Evolutionary conservation across 108 stramenopile genomes (phyloP).

Genomic region (Cyclotella sp.): DNA sequence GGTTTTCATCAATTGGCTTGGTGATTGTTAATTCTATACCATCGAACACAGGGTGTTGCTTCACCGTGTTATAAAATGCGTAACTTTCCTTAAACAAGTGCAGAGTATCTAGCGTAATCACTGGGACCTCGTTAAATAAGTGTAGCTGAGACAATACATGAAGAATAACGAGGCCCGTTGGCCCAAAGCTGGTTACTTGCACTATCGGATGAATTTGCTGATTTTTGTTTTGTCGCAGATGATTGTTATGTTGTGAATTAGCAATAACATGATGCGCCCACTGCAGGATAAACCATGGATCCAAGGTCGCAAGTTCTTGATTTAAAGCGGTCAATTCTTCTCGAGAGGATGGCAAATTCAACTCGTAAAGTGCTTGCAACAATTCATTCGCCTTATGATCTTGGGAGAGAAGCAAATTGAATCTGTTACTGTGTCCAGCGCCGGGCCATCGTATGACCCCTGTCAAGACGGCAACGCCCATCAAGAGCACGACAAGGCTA

Average conservation of each 20-base stretch:
- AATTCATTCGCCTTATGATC: conserved; percentile 19
- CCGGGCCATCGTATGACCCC: not conserved
- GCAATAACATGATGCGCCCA: conserved; percentile 27
- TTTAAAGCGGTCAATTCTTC: conserved; percentile 18
- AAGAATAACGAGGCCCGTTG: conserved; percentile 55
- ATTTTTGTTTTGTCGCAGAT: not conserved
- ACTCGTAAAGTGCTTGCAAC: conserved; percentile 23
- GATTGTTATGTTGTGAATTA: not conserved
- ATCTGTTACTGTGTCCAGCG: not conserved
- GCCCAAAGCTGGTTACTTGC: conserved; percentile 55
- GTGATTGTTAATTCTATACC: conserved; percentile 22
- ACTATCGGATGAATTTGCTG: conserved; percentile 31
- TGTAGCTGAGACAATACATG: conserved; percentile 30
- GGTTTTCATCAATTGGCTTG: conserved; percentile 11
- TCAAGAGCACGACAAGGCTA: not conserved
- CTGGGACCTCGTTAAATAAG: conserved; percentile 33
- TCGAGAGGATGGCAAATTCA: conserved; percentile 20
- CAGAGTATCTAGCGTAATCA: conserved; percentile 56
- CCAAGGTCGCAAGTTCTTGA: conserved; percentile 13
- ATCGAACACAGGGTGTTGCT: conserved; percentile 1
- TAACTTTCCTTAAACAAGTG: conserved; percentile 59
- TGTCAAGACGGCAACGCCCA: not conserved
- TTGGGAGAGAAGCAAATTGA: no score
- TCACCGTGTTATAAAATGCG: conserved; percentile 37
- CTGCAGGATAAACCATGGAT: conserved; percentile 24